phyloP scores from a whole-genome alignment of 805 yeast genomes.

The Starmerella vaccinii region DNA sequence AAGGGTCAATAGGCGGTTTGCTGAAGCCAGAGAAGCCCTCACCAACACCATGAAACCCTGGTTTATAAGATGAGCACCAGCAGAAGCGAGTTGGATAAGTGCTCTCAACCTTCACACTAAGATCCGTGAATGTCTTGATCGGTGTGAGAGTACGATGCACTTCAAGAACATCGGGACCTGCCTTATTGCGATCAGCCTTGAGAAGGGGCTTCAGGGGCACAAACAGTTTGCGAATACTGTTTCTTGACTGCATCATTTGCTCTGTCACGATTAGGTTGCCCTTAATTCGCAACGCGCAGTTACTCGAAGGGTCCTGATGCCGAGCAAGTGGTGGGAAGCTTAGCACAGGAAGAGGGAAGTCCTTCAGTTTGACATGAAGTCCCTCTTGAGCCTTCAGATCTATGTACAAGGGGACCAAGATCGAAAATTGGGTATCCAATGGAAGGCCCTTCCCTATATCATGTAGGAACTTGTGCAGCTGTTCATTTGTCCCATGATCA shows the following conservation, averaged over 20 bases:
- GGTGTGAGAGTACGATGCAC: constrained; percentile 70
- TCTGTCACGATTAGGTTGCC: constrained; percentile 69
- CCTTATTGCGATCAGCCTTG: constrained; percentile 33
- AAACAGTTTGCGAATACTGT: constrained; percentile 47
- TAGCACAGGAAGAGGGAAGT: constrained; percentile 75
- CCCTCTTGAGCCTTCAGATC: constrained; percentile 31
- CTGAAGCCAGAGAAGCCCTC: constrained; percentile 70
- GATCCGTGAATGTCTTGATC: constrained; percentile 57
- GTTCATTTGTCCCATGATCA: constrained; percentile 37
- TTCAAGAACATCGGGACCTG: constrained; percentile 40
- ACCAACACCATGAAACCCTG: constrained; percentile 73
- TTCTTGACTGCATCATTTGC: constrained; percentile 40
- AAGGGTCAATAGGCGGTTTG: constrained; percentile 83
- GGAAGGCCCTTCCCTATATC: constrained; percentile 81
- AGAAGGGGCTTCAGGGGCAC: constrained; percentile 49
- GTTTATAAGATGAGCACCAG: constrained; percentile 80
- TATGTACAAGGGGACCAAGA: constrained; percentile 54
- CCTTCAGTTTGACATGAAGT: constrained; percentile 40
- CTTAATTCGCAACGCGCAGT: constrained; percentile 32
- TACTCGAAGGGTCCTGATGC: constrained; percentile 27
- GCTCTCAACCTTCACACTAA: constrained; percentile 47
- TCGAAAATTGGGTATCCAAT: constrained; percentile 51
- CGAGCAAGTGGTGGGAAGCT: constrained; percentile 50
- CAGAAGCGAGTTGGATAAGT: constrained; percentile 52
- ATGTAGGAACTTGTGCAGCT: constrained; percentile 52